Evolutionary conservation across 108 stramenopile species (phyloP).

Genomic region (Discostella stelligeroides): DNA sequence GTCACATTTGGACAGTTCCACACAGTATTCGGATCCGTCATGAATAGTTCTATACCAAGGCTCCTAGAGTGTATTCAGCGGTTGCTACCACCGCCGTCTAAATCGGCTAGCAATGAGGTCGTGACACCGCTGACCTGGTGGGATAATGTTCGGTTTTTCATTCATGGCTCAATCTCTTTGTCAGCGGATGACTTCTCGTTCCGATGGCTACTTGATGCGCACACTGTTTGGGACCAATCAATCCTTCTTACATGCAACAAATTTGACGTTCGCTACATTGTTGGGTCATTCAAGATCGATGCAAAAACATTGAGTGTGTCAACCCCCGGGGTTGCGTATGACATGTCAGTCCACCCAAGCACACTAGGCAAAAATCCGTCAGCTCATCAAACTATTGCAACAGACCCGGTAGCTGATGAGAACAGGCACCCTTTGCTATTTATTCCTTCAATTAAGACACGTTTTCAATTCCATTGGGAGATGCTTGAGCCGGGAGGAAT

Average conservation of each 20-base stretch:
- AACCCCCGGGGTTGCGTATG: constrained; percentile 50
- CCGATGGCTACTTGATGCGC: constrained; percentile 51
- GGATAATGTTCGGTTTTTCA: constrained; percentile 53
- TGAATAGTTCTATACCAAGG: constrained; percentile 40
- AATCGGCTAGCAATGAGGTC: constrained; percentile 4
- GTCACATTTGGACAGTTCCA: constrained; percentile 27
- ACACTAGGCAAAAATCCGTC: constrained; percentile 8
- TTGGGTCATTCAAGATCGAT: constrained; percentile 34
- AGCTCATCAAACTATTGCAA: constrained; percentile 25
- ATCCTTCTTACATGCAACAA: constrained; percentile 36
- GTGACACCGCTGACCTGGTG: constrained; percentile 49
- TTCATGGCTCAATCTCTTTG: constrained; percentile 46
- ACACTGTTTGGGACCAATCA: constrained; percentile 32
- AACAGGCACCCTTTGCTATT: constrained; percentile 46
- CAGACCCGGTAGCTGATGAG: constrained; percentile 25
- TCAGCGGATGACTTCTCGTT: constrained; percentile 29
- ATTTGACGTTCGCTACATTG: constrained; percentile 17
- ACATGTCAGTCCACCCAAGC: constrained; percentile 48
- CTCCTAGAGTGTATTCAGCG: constrained; percentile 46
- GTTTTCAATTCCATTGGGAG: constrained; percentile 41
- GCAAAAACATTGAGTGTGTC: constrained; percentile 38
- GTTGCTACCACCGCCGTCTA: constrained; percentile 41
- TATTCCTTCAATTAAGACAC: constrained; percentile 29
- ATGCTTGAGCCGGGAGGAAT: constrained; percentile 11
- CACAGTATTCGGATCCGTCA: constrained; percentile 32